Percentiles rank a stretch among this genome's conserved stretches.
Evolutionary conservation across 106 monocot species (phyloP).

Genomic region (Platanthera zijinensis): DNA sequence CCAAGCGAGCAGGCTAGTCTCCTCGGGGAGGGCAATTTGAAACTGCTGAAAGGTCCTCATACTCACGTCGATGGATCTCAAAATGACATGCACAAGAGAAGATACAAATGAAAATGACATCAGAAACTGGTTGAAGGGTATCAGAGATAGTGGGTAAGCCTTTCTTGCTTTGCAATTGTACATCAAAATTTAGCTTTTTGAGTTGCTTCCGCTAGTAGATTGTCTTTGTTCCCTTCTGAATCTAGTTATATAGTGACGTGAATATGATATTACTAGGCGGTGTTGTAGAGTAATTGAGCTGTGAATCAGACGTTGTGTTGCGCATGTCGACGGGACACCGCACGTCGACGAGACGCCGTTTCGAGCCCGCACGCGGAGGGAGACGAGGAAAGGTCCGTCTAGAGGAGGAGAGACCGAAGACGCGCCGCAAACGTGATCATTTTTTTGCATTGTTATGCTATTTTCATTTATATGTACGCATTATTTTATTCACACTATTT

Average conservation of each 20-base stretch:
- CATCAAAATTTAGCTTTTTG: not conserved
- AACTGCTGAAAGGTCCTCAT: slow-evolving; percentile 42
- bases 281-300: not conserved
- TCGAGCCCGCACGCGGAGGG: too few species aligned
- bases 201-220: too few species aligned
- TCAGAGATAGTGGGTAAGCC: slow-evolving; percentile 91
- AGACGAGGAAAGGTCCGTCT: too few species aligned
- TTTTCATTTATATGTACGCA: too few species aligned
- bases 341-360: too few species aligned
- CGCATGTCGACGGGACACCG: too few species aligned
- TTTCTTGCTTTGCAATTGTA: not conserved
- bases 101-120: slow-evolving; percentile 66
- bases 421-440: too few species aligned
- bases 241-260: not conserved
- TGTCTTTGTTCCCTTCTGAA: too few species aligned
- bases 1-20: slow-evolving; percentile 68
- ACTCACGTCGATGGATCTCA: slow-evolving; percentile 39
- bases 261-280: not conserved
- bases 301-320: not conserved
- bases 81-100: slow-evolving; percentile 35
- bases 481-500: too few species aligned
- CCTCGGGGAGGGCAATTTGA: slow-evolving; percentile 64
- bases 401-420: too few species aligned
- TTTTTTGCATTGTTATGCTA: too few species aligned
- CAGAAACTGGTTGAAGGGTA: slow-evolving; percentile 90